phyloP scores from a whole-genome alignment of 306 rosid genomes.

The Acacia acuminata region DNA sequence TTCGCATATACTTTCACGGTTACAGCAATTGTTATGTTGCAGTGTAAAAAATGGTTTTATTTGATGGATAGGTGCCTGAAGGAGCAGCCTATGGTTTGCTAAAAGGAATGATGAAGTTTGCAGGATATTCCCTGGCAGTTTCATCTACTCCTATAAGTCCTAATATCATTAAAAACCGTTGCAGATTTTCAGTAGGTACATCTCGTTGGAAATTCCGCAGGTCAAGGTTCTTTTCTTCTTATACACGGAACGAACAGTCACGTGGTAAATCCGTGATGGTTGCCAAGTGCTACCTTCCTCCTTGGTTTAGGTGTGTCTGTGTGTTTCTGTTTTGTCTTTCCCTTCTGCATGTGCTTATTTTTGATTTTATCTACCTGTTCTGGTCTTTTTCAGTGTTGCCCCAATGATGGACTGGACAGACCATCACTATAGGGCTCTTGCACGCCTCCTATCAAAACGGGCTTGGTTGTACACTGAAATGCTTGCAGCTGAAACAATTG shows the following conservation, averaged over 20 bases:
- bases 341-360: neutral
- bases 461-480: slow-evolving; percentile 97
- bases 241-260: slow-evolving; percentile 28
- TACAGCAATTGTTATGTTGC: slow-evolving; percentile 3
- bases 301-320: slow-evolving; percentile 75
- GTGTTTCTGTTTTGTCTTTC: neutral
- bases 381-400: slow-evolving; percentile 65
- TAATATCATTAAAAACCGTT: slow-evolving; percentile 42
- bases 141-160: slow-evolving; percentile 49
- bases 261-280: slow-evolving; percentile 59
- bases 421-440: slow-evolving; percentile 88
- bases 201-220: slow-evolving; percentile 33
- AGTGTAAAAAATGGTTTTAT: slow-evolving; percentile 22
- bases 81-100: slow-evolving; percentile 46
- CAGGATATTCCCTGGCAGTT: slow-evolving; percentile 57
- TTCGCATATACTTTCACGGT: neutral
- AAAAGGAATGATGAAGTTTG: slow-evolving; percentile 63
- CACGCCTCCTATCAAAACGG: slow-evolving; percentile 79
- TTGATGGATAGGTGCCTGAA: slow-evolving; percentile 41
- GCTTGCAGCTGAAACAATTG: slow-evolving; percentile 97
- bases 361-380: slow-evolving; percentile 3
- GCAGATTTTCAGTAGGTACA: slow-evolving; percentile 41
- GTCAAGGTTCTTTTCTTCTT: slow-evolving; percentile 35
- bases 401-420: slow-evolving; percentile 99
- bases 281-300: slow-evolving; percentile 66